Evolutionary conservation across 495 filamentous ascomycete species (phyloP).

Genomic region (Penicillium ucsense): DNA sequence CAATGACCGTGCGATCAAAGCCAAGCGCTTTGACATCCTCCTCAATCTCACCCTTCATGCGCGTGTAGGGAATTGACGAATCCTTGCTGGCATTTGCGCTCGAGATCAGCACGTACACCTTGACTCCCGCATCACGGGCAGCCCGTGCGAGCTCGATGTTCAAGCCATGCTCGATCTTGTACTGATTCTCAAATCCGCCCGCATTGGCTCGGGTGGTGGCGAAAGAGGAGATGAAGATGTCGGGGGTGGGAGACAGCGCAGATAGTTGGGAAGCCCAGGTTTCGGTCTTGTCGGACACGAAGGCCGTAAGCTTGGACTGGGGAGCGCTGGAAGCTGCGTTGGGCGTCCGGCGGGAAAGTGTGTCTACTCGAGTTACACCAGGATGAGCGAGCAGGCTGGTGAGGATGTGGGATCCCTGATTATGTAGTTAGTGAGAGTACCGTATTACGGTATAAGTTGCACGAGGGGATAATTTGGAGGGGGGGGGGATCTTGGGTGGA

Average conservation of each 20-base stretch:
- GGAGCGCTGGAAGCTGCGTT: constrained; percentile 17
- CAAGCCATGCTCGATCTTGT: constrained; percentile 67
- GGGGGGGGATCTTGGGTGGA: not conserved
- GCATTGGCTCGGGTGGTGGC: constrained; percentile 57
- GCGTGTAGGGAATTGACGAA: constrained; percentile 44
- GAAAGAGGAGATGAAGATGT: constrained; percentile 54
- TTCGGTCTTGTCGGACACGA: constrained; percentile 34
- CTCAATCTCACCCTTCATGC: constrained; percentile 78
- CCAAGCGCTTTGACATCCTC: constrained; percentile 58
- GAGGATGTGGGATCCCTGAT: constrained; percentile 41
- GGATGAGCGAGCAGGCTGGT: constrained; percentile 31
- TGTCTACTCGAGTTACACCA: constrained; percentile 32
- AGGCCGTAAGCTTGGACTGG: constrained; percentile 33
- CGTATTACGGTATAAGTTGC: not conserved
- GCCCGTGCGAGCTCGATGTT: constrained; percentile 60
- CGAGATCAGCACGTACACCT: constrained; percentile 62
- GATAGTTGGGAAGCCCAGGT: constrained; percentile 49
- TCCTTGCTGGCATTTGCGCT: constrained; percentile 38
- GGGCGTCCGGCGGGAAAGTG: constrained; percentile 37
- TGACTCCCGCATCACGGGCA: constrained; percentile 52
- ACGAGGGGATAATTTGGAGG: not conserved
- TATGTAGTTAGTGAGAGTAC: not conserved
- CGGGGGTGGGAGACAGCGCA: constrained; percentile 44
- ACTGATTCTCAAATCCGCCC: constrained; percentile 61
- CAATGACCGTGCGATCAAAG: constrained; percentile 65